Base-by-base conservation (phyloP, 2,329 filamentous ascomycete genomes). In the Cercospora sojina region DNA sequence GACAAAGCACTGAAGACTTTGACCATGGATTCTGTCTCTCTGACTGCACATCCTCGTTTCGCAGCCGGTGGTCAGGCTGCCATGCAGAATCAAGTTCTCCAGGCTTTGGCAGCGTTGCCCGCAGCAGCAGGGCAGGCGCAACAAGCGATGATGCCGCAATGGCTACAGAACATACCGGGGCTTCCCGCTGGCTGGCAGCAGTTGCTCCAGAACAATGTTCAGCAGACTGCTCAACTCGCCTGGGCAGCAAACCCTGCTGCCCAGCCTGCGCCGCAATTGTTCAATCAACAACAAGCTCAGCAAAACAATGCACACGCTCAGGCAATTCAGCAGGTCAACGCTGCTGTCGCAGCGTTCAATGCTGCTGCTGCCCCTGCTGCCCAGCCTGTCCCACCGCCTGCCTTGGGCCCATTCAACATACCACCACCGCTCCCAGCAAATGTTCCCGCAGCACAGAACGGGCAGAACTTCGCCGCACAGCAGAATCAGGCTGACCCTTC, bases 11-110 rank as follows among this genome's bases (percentile, higher is more conserved):
- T 91, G 12, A 80, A 84, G 67, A 83, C 81, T 20, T 75, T 91
- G 16, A 83, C 83, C 8, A 78, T 91, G 2, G 83, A 90, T 70
- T 88, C 87, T 0, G 86, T 91, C 0, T 91, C 89, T 6, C 77
- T 91, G 43, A 87, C 85, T 13, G 84, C 84, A 0, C 79, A 80
- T 35, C 71, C 76, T 13, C 66, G 68, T 35, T 70, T 72, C 57
- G 53, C 66, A 16, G 49, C 66, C 16, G 62, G 56, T 29, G 69
- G 55, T 35, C 63, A 68, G n/a, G 67, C 47, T 20, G 57, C 58
- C n/a, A 27, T 69, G 43, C 68, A 66, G 10, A 67, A 67, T 29
- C 68, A 68, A 12, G 49, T 70, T 29, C 59, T 59, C 9, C 69
- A 68, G 32, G 60, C 64, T 23, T 31, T 67, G 18, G 67, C 62